phyloP scores from a whole-genome alignment of 169 alveolate genomes.

The Cryptosporidium xiaoi region DNA sequence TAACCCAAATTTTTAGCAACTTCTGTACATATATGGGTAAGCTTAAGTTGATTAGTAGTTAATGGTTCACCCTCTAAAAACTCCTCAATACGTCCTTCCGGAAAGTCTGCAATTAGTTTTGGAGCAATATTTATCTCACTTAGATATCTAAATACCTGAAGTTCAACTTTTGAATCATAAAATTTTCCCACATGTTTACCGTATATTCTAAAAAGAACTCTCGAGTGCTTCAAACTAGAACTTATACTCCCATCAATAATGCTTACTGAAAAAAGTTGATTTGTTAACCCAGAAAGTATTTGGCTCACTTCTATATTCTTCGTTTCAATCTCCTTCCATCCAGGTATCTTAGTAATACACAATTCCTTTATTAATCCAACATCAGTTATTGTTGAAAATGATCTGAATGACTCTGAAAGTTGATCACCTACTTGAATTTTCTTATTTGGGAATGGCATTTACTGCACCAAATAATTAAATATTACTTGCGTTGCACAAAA shows the following conservation, averaged over 20 bases:
- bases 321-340: conserved; percentile 76
- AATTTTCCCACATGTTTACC: conserved; percentile 79
- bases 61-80: conserved; percentile 84
- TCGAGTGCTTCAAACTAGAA: conserved; percentile 53
- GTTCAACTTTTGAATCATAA: conserved; percentile 80
- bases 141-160: conserved; percentile 81
- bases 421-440: conserved; percentile 32
- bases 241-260: conserved; percentile 56
- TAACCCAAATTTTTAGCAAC: conserved; percentile 77
- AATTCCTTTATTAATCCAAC: conserved; percentile 76
- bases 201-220: conserved; percentile 80
- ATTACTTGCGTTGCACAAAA: too few species aligned
- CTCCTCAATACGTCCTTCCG: conserved; percentile 85
- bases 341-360: conserved; percentile 77
- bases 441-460: conserved; percentile 66
- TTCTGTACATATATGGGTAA: conserved; percentile 77
- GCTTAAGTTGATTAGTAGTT: conserved; percentile 76
- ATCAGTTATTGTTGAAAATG: conserved; percentile 79
- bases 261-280: conserved; percentile 79
- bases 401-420: conserved; percentile 35
- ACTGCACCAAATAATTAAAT: too few species aligned
- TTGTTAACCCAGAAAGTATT: conserved; percentile 79
- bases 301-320: conserved; percentile 77
- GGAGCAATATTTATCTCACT: conserved; percentile 81
- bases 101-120: conserved; percentile 77